Evolutionary conservation across 331 rosid genomes (phyloP).

Genomic region (Erythrophleum ivorense): DNA sequence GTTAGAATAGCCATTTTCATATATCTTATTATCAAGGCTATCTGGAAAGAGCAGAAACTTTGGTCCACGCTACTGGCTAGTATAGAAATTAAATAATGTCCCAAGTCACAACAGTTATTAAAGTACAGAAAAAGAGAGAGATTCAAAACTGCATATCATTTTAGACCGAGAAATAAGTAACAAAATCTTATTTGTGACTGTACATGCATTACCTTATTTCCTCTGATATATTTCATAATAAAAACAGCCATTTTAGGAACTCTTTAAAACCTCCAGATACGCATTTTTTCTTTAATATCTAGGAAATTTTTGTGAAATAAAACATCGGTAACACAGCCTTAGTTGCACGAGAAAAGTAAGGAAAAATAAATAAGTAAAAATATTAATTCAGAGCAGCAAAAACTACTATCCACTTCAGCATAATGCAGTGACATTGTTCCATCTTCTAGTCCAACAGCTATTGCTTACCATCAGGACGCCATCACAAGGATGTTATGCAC

Average conservation of each 20-base stretch:
- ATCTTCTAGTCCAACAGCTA: conserved; percentile 87
- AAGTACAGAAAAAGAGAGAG: conserved; percentile 30
- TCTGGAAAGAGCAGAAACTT: conserved; percentile 27
- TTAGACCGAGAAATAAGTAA: not conserved
- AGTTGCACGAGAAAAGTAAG: not conserved
- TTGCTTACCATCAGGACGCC: conserved; percentile 97
- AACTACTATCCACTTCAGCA: conserved; percentile 73
- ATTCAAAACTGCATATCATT: conserved; percentile 15
- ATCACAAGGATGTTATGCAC: conserved; percentile 75
- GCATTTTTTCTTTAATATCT: conserved; percentile 16
- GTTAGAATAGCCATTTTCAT: conserved; percentile 9
- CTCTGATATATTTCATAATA: conserved; percentile 4
- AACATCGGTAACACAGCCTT: conserved; percentile 22
- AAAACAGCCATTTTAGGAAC: conserved; percentile 7
- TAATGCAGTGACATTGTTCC: conserved; percentile 84
- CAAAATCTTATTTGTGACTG: conserved; percentile 16
- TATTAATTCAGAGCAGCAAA: not conserved
- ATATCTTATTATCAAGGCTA: conserved; percentile 18
- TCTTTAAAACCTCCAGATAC: conserved; percentile 14
- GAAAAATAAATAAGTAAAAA: conserved; percentile 11
- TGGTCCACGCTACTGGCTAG: conserved; percentile 2
- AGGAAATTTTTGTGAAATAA: not conserved
- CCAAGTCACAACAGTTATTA: not conserved
- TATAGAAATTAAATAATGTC: conserved; percentile 28
- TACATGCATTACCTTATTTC: conserved; percentile 17